Conservation (phyloP, 768 basidiomycete genomes). For the Leccinum uliginosum region DNA sequence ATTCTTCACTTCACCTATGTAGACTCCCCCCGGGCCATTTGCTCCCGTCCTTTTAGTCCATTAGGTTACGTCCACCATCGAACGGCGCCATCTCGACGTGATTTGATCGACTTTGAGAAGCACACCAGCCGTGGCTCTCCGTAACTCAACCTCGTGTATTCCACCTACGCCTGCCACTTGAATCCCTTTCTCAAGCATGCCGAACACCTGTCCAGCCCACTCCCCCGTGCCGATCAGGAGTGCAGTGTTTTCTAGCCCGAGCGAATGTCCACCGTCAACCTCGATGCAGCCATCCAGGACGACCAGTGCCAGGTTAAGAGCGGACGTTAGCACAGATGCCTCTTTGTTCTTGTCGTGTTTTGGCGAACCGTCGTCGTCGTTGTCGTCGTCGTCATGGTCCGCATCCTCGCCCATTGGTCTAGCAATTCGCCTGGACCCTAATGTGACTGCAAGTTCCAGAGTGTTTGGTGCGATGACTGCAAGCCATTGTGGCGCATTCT, state of each 20-base stretch:
- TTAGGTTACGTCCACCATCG: slow-evolving; percentile 47
- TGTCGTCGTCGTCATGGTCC: slow-evolving; percentile 33
- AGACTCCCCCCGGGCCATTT: neutral
- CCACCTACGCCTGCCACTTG: slow-evolving; percentile 64
- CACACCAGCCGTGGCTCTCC: slow-evolving; percentile 73
- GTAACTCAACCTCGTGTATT: slow-evolving; percentile 53
- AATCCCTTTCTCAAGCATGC: slow-evolving; percentile 58
- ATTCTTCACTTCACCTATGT: no score
- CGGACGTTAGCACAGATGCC: slow-evolving; percentile 67
- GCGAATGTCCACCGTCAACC: slow-evolving; percentile 68
- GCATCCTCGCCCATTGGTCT: slow-evolving; percentile 32
- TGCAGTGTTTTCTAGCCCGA: slow-evolving; percentile 72
- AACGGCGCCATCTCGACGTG: slow-evolving; percentile 60
- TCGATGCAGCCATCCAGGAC: slow-evolving; percentile 72
- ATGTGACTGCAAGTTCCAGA: slow-evolving; percentile 75
- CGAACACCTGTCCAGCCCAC: slow-evolving; percentile 74
- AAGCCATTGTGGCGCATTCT: slow-evolving; percentile 78
- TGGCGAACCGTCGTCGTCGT: slow-evolving; percentile 13
- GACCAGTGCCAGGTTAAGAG: slow-evolving; percentile 75
- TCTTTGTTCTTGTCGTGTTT: slow-evolving; percentile 42
- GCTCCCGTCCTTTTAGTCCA: neutral
- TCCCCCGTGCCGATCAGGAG: slow-evolving; percentile 70
- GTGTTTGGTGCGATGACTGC: slow-evolving; percentile 76
- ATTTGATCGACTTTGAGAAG: slow-evolving; percentile 76
- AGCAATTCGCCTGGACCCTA: slow-evolving; percentile 66